A percentile compares a stretch with the other conserved stretches of the same genome.
These are phyloP conservation scores for Colletotrichum truncatum DNA, from an alignment of 2,329 filamentous ascomycete species.

Conservation along the genomic window DNA sequence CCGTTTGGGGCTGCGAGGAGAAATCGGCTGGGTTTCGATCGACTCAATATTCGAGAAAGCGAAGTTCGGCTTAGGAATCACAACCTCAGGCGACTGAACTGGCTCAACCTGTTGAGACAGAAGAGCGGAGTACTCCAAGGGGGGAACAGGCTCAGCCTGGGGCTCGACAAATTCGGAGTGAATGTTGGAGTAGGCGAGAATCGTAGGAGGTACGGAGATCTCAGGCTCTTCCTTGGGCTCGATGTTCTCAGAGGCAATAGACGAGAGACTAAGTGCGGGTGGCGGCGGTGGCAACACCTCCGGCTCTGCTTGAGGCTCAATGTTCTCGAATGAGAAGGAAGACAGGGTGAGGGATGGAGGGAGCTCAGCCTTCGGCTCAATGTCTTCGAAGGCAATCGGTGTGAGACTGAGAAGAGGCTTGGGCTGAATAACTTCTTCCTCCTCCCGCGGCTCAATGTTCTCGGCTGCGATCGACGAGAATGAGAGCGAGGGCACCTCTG, in stretches of 20 bases:
- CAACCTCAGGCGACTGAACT: constrained; percentile 37
- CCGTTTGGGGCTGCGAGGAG: constrained; percentile 60
- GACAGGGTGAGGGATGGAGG: constrained; percentile 41
- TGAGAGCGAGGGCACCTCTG: constrained; percentile 30
- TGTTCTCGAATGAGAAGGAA: constrained; percentile 43
- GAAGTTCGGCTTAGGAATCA: constrained; percentile 39
- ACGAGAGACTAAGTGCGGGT: constrained; percentile 42
- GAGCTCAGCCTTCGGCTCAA: constrained; percentile 44
- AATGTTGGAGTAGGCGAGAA: constrained; percentile 50
- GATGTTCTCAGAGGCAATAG: constrained; percentile 41
- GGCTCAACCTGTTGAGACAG: constrained; percentile 49
- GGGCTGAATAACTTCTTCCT: constrained; percentile 41
- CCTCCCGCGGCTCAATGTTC: constrained; percentile 42
- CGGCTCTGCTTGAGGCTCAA: constrained; percentile 53
- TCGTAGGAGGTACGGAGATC: constrained; percentile 32
- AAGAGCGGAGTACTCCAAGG: constrained; percentile 48
- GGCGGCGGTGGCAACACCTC: constrained; percentile 41
- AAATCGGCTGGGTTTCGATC: constrained; percentile 55
- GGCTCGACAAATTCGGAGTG: constrained; percentile 53
- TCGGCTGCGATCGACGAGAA: constrained; percentile 38
- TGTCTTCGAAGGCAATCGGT: constrained; percentile 40
- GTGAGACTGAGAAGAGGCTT: constrained; percentile 44
- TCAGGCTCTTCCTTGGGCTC: constrained; percentile 44
- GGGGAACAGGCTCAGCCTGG: constrained; percentile 35
- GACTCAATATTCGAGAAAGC: constrained; percentile 56